Base-by-base conservation (phyloP, 2,329 filamentous ascomycete species). In the Cercospora citrullina region DNA sequence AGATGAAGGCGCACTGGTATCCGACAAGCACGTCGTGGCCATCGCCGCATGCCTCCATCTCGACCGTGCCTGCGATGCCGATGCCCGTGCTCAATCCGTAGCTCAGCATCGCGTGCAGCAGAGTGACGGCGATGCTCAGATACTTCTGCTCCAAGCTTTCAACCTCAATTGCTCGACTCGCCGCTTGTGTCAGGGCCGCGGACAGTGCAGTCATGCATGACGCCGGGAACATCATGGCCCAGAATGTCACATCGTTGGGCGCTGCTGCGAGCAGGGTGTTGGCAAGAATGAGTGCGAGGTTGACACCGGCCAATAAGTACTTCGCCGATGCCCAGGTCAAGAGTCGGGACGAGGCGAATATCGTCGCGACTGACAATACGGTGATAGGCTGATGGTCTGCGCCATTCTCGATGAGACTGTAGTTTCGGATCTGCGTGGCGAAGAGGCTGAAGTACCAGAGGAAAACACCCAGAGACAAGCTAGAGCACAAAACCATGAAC, bases 401-500 rank as follows among this genome's bases (percentile, higher is more conserved):
- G 1, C 65, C 65, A 51, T 31, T 60, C 60, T 63, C 60, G 18
- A 67, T 42, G 6, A 39, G 7, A 36, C 28, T 51, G 30, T 65
- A 63, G 2, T 57, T 31, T 18, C 67, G 63, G 1, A 68, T 31
- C 33, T 66, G 33, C 9, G 58, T 21, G 4, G 53, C 60, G 28
- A 63, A 60, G 18, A 65, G 48, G 7, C 53, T 39, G 28, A 63
- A 59, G 12, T 66, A 68, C 60, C 64, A 68, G 5, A 66, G 63
- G 33, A 65, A 63, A 12, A 65, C 65, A 8, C 63, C 63, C 48
- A 66, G 10, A 5, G 67, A 66, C 60, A 66, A 60, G 59, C 39
- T 66, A 18, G 59, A 66, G 63, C 61, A 65, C 7, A 63, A 23
- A 1, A 51, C 23, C 10, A 66, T 42, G 21, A 64, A 23, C 7